A percentile compares a stretch with the other conserved stretches of the same genome.
phyloP scores from a whole-genome alignment of 441 rosid genomes.

The Aquilaria agallochum region DNA sequence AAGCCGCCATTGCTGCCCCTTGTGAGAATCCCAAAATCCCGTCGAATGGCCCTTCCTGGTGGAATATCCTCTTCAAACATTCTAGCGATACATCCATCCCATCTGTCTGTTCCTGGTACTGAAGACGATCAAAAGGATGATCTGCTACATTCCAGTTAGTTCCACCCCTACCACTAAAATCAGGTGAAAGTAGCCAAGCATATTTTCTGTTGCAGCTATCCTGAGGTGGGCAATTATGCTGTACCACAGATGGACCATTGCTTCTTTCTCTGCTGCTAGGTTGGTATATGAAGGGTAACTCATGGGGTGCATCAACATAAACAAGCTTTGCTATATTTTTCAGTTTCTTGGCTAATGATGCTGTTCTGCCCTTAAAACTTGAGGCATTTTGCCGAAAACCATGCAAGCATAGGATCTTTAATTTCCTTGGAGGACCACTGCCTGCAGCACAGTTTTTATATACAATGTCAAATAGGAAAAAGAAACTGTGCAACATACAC shows the following conservation, averaged over 20 bases:
- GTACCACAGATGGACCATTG: constrained; percentile 21
- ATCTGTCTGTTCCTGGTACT: constrained; percentile 75
- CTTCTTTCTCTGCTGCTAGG: constrained; percentile 18
- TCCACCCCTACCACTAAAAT: constrained; percentile 29
- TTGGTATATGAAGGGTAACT: constrained; percentile 72
- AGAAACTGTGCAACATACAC: neutral
- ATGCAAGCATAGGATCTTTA: constrained; percentile 85
- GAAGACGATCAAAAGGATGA: constrained; percentile 67
- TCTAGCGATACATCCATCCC: constrained; percentile 62
- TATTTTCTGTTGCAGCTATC: constrained; percentile 67
- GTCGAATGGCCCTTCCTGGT: constrained; percentile 77
- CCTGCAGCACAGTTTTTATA: constrained; percentile 20
- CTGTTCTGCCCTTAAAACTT: constrained; percentile 88
- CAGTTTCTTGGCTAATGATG: constrained; percentile 89
- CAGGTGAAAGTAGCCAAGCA: constrained; percentile 78
- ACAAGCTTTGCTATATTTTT: constrained; percentile 70
- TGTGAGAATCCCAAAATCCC: constrained; percentile 91
- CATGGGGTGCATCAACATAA: constrained; percentile 77
- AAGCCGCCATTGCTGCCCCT: constrained; percentile 93
- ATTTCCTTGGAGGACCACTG: constrained; percentile 39
- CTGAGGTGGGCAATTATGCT: constrained; percentile 34
- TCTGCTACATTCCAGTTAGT: constrained; percentile 53
- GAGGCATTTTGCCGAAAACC: constrained; percentile 96
- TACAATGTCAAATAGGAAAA: constrained; percentile 1
- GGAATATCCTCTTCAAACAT: constrained; percentile 42